Conservation (phyloP, 306 rosid species). For the Geum urbanum region DNA sequence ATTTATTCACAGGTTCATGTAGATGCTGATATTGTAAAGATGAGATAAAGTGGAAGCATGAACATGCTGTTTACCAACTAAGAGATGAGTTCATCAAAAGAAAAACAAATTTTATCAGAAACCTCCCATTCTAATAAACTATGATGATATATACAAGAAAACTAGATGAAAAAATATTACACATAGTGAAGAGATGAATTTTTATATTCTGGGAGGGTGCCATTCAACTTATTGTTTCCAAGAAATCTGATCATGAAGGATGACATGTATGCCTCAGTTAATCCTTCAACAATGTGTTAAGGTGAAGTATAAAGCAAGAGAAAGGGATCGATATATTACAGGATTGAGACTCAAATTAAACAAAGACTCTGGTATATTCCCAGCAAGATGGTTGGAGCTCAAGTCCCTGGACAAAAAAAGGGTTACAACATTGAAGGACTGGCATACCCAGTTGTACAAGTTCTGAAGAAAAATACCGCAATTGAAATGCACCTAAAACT, state of each 20-base stretch:
- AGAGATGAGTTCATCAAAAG: neutral
- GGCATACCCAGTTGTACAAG: neutral
- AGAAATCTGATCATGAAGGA: conserved; percentile 48
- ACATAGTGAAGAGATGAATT: conserved; percentile 44
- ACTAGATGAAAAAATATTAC: conserved; percentile 37
- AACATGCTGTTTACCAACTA: neutral
- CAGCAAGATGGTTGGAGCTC: conserved; percentile 77
- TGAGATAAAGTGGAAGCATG: neutral
- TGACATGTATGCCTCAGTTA: conserved; percentile 14
- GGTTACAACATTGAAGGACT: neutral
- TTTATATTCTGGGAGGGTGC: conserved; percentile 51
- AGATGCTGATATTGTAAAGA: neutral
- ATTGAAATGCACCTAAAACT: neutral
- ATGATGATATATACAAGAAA: neutral
- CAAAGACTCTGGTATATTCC: conserved; percentile 53
- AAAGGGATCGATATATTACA: conserved; percentile 45
- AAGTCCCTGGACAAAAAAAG: conserved; percentile 52
- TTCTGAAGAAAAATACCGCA: neutral
- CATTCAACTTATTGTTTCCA: conserved; percentile 66
- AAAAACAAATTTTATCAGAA: conserved; percentile 1
- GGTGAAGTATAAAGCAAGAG: conserved; percentile 8
- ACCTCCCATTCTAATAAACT: neutral
- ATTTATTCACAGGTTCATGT: neutral
- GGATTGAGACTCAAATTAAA: conserved; percentile 51
- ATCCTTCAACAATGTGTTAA: conserved; percentile 4